Evolutionary conservation across 345 rosid species (phyloP).

Genomic region (Luvunga scandens): DNA sequence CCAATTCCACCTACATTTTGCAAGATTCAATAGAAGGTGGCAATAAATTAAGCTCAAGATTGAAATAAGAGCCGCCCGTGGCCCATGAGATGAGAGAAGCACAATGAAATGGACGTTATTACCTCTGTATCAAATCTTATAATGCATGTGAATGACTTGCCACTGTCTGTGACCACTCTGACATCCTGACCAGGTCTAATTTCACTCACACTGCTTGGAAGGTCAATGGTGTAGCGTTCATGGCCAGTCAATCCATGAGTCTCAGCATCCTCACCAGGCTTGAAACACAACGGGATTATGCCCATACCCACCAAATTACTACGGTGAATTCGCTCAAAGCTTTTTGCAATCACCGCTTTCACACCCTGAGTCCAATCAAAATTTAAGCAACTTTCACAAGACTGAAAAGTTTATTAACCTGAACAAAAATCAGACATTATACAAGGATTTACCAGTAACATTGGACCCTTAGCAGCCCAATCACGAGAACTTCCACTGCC

Average conservation of each 20-base stretch:
- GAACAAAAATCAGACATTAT: not conserved
- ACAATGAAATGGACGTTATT: not conserved
- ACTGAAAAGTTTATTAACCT: not conserved
- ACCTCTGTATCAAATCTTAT: constrained; percentile 87
- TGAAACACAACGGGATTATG: constrained; percentile 74
- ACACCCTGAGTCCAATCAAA: constrained; percentile 58
- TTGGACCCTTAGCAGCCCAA: constrained; percentile 99
- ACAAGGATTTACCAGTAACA: constrained; percentile 57
- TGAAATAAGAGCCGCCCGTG: not conserved
- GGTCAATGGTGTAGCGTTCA: constrained; percentile 67
- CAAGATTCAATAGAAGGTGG: not conserved
- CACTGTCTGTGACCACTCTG: constrained; percentile 56
- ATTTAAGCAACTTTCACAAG: not conserved
- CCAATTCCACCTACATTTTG: constrained; percentile 47
- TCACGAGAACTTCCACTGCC: constrained; percentile 99
- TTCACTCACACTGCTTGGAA: constrained; percentile 56
- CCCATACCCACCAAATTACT: constrained; percentile 95
- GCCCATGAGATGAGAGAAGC: not conserved
- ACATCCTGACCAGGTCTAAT: constrained; percentile 90
- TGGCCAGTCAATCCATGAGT: constrained; percentile 77
- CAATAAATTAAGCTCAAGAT: not conserved
- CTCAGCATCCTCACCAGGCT: constrained; percentile 82
- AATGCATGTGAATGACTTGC: constrained; percentile 70
- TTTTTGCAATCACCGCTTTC: constrained; percentile 86
- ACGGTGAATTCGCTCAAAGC: constrained; percentile 87